phyloP scores from a whole-genome alignment of 305 asterid genomes.

The Withania somnifera region DNA sequence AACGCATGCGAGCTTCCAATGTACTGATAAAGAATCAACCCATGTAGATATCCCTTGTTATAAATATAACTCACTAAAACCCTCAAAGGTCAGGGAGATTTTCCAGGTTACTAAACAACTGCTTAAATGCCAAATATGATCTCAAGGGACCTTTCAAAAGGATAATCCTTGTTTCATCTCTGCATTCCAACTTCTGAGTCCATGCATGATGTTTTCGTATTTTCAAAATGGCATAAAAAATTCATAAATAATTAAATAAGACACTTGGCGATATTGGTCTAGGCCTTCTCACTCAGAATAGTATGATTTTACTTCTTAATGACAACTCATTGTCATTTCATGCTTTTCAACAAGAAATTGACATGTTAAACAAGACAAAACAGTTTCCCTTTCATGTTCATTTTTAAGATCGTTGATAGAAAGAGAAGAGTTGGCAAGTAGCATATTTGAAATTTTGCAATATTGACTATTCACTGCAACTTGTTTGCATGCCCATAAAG shows the following conservation, averaged over 20 bases:
- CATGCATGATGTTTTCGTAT: background rate
- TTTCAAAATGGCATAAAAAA: background rate
- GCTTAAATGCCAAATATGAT: background rate
- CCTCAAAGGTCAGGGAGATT: background rate
- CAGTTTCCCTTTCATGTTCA: background rate
- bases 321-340: background rate
- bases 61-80: background rate
- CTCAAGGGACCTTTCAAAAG: background rate
- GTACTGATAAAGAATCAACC: background rate
- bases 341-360: background rate
- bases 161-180: background rate
- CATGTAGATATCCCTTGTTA: background rate
- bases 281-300: background rate
- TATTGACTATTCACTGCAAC: background rate
- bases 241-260: background rate
- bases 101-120: background rate
- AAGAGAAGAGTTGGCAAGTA: background rate
- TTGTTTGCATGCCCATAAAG: background rate
- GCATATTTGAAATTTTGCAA: background rate
- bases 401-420: background rate
- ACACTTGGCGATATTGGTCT: background rate
- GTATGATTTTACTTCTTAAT: background rate
- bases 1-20: background rate
- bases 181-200: background rate
- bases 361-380: background rate